Percentiles rank a stretch among this genome's conserved stretches.
These are phyloP conservation scores for Rusavskia elegans DNA, from an alignment of 495 filamentous ascomycete species.

Conservation along the genomic window DNA sequence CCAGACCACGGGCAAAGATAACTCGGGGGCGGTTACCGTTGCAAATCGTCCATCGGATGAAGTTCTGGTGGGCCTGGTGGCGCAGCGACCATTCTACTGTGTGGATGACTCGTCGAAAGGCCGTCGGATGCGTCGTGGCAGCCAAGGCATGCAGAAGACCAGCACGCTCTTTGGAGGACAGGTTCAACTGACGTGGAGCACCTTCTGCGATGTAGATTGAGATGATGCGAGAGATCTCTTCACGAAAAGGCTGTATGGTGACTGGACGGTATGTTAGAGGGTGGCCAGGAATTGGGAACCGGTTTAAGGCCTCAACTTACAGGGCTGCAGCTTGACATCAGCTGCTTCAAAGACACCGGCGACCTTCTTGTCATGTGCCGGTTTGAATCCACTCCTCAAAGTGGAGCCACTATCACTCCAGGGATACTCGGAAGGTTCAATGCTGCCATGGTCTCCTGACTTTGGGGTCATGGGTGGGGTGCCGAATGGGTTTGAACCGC, in stretches of 20 bases:
- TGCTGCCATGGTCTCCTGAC: constrained; percentile 4
- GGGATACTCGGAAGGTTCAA: constrained; percentile 6
- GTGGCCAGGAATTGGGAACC: constrained; percentile 1
- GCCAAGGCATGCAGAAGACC: constrained; percentile 46
- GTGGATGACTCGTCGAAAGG: constrained; percentile 34
- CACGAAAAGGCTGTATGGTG: constrained; percentile 60
- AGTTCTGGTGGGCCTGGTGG: constrained; percentile 60
- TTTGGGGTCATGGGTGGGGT: constrained; percentile 35
- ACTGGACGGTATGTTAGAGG: constrained; percentile 28
- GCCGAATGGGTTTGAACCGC: constrained; percentile 31
- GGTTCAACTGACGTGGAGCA: constrained; percentile 53
- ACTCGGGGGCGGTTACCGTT: constrained; percentile 59
- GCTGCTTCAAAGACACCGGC: constrained; percentile 29
- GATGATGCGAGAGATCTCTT: constrained; percentile 54
- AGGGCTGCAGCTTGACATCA: constrained; percentile 37
- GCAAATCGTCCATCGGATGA: constrained; percentile 65
- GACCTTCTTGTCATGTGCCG: constrained; percentile 17
- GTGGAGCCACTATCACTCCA: constrained; percentile 14
- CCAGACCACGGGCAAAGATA: constrained; percentile 49
- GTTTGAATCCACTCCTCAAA: constrained; percentile 4
- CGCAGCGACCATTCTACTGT: constrained; percentile 50
- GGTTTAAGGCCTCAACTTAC: constrained; percentile 19
- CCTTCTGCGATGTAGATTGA: constrained; percentile 48
- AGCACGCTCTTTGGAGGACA: constrained; percentile 49
- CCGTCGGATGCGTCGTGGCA: constrained; percentile 60